Evolutionary conservation across 2,329 filamentous ascomycete species (phyloP).

Genomic region (Ceratocystis destructans): DNA sequence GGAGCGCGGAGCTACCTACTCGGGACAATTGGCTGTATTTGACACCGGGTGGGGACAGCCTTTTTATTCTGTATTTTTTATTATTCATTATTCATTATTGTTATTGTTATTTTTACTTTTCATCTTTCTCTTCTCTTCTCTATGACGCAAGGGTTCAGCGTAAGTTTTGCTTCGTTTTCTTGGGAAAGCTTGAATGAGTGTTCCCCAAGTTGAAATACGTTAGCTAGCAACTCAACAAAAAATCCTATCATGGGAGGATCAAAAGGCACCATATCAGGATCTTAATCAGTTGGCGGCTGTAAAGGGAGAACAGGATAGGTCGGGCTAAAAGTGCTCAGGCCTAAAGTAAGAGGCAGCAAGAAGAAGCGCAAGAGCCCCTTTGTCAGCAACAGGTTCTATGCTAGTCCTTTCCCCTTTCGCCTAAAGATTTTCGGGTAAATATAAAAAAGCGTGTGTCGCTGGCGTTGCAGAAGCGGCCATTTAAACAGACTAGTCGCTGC

Average conservation of each 20-base stretch:
- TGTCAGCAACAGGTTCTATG: not conserved
- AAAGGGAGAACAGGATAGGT: not conserved
- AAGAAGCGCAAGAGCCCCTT: not conserved
- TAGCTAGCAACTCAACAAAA: not conserved
- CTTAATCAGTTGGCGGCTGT: not conserved
- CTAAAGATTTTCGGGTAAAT: constrained; percentile 3
- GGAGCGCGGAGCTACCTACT: not conserved
- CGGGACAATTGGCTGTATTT: not conserved
- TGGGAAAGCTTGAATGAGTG: not conserved
- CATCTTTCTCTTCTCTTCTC: not conserved
- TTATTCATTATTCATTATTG: no score
- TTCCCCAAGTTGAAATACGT: not conserved
- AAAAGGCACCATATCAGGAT: not conserved
- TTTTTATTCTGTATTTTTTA: not conserved
- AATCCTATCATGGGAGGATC: not conserved
- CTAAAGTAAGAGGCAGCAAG: not conserved
- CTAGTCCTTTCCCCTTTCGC: not conserved
- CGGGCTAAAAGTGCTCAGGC: not conserved
- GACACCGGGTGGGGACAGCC: not conserved
- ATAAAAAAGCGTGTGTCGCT: not conserved
- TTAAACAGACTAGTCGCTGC: not conserved
- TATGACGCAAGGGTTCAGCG: no score
- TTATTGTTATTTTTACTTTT: no score
- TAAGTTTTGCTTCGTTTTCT: not conserved
- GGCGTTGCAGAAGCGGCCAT: not conserved